A percentile compares a stretch with the other conserved stretches of the same genome.
These are phyloP conservation scores for Oidiodendron maius DNA, from an alignment of 495 filamentous ascomycete species.

Conservation along the genomic window DNA sequence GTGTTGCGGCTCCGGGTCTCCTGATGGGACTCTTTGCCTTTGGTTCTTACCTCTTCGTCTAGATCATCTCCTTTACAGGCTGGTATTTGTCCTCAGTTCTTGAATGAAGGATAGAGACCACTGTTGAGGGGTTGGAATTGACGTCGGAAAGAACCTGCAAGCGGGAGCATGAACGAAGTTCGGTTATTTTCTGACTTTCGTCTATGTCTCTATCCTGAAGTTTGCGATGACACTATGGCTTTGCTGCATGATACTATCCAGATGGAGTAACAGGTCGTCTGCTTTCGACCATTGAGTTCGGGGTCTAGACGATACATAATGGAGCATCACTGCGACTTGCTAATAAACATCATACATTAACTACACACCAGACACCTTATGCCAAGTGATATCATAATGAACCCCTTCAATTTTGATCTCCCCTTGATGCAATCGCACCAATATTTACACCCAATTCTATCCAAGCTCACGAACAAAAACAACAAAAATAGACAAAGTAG, in stretches of 20 bases:
- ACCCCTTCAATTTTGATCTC: too few relatives aligned
- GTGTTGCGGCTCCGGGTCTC: slow-evolving; percentile 35
- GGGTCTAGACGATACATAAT: neutral
- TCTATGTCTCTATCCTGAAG: neutral
- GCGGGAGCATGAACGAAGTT: neutral
- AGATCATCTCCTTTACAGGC: neutral
- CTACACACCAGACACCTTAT: too few relatives aligned
- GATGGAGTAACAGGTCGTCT: neutral
- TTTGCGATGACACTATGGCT: neutral
- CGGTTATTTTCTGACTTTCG: slow-evolving; percentile 22
- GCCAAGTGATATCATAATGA: too few relatives aligned
- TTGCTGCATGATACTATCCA: neutral
- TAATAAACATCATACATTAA: too few relatives aligned
- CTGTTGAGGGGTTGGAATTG: too few relatives aligned
- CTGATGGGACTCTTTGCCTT: slow-evolving; percentile 34
- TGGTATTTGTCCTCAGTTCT: neutral
- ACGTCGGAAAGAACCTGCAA: neutral
- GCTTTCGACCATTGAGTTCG: neutral
- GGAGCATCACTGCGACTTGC: neutral
- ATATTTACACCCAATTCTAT: too few relatives aligned
- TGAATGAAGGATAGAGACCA: neutral
- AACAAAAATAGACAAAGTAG: too few relatives aligned
- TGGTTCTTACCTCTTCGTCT: slow-evolving; percentile 32
- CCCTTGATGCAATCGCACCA: too few relatives aligned
- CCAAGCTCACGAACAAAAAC: too few relatives aligned